These are phyloP conservation scores for Bombardia bombarda DNA, from an alignment of 495 filamentous ascomycete genomes.

Conservation along the genomic window DNA sequence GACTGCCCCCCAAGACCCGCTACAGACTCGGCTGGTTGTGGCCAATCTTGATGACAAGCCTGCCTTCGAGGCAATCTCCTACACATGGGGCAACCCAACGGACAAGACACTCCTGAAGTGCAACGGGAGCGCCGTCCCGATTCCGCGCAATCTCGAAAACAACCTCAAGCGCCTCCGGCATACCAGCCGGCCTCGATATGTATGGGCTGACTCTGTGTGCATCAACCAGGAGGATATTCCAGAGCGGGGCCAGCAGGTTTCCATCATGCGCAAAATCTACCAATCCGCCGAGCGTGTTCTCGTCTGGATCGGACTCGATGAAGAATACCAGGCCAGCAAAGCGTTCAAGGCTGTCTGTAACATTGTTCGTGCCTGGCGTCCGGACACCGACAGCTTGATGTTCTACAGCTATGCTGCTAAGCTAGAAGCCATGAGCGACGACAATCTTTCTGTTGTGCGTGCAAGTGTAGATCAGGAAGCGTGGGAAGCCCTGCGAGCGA, in stretches of 20 bases:
- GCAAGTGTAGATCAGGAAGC: not conserved
- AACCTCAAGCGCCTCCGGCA: conserved; percentile 5
- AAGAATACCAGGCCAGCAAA: not conserved
- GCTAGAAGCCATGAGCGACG: conserved; percentile 1
- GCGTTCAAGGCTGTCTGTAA: conserved; percentile 6
- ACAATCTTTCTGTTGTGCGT: not conserved
- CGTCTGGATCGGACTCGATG: conserved; percentile 9
- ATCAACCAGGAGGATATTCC: conserved; percentile 20
- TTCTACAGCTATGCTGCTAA: conserved; percentile 3
- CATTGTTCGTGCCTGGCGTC: conserved; percentile 6
- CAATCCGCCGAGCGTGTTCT: conserved; percentile 4
- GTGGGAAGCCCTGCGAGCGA: conserved; percentile 1
- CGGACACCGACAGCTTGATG: not conserved
- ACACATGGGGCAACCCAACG: conserved; percentile 12
- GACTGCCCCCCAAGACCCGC: not conserved
- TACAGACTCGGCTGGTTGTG: not conserved
- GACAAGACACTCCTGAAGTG: conserved; percentile 5
- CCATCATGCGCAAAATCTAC: conserved; percentile 14
- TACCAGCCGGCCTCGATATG: not conserved
- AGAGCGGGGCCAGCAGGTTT: conserved; percentile 20
- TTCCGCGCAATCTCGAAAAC: conserved; percentile 6
- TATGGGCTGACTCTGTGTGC: conserved; percentile 19
- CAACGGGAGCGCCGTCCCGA: not conserved
- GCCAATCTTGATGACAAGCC: conserved; percentile 7
- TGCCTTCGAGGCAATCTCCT: conserved; percentile 12